Evolutionary conservation across 2,329 filamentous ascomycete species (phyloP), one percentile per base, ranked within the genome.

Genomic region (Zarea fungicola): DNA sequence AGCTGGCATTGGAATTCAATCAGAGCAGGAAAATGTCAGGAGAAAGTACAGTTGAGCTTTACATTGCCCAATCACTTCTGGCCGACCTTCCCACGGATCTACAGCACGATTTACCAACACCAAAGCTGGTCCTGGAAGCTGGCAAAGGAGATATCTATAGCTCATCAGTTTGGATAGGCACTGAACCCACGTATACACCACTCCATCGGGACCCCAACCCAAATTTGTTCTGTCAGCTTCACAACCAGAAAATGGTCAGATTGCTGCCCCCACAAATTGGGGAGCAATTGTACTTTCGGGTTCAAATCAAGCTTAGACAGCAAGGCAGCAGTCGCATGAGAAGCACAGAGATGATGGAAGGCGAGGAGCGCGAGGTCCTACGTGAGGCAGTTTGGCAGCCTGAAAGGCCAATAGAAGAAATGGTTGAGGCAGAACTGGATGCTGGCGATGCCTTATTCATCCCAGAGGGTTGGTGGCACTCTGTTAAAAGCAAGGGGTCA

Each of bases 151-250:
- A 96, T 63, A 68, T 96, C n/a, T 96, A 97, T 63, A 80, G 77
- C 58, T 84, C 86, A 0, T 95, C 87, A 57, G 72, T 97, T 36
- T 99, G 92, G 92, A 76, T 97, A 11, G 93, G 93, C 1, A 73
- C 85, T 13, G 82, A 89, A 32, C 89, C 89, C 1, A 96, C 91
- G 0, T 90, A 89, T 58, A 96, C 93, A 1, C 90, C 93, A 4
- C 72, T 96, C 3, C 93, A 99, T 66, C 81, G 87, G 48, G 93
- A 99, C 60, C 93, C 93, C 1, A 97, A 97, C 59, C 89, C 89
- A 0, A 99, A 99, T 62, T 60, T 96, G 0, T 96, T 97, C 63
- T 81, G 88, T 39, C 93, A 99, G 66, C 66, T 97, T 11, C 81
- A 80, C 14, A 82, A 88, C 4, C 66, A 62, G 44, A 99, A 99